Base-by-base conservation (phyloP, 768 basidiomycete genomes). In the Boletus pseudopeckii region DNA sequence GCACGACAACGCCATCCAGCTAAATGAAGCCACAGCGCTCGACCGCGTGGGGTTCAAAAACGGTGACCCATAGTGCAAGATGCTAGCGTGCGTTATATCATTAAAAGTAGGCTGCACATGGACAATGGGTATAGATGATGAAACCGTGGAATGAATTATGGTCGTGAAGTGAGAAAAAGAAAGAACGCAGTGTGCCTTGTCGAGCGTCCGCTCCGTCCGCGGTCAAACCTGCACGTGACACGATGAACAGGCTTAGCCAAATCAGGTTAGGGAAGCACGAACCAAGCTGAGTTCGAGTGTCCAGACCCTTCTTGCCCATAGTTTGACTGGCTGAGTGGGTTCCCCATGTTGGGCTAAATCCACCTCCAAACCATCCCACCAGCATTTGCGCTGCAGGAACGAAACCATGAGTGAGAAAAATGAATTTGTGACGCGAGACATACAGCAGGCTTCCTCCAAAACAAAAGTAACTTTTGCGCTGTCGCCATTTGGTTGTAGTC, bases 371-470 rank as follows among this genome's bases (percentile, higher is more conserved):
- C 96, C 96, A 63, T 99, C 97, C 97, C 97, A 99, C 97, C 97
- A 99, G 73, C 96, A 98, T 76, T 99, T 98, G 39, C 97, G 80
- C 95, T 98, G 59, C 14, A 32, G n/a, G 34, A 48, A 20, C 3
- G 30, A 30, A n/a, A 28, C 17, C 20, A 30, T 42, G 36, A 46
- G 34, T 50, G 37, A 54, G 32, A 43, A 20, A 30, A 15, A 28
- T n/a, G 15, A 17, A 22, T 7, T 14, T 2, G 15, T 24, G 28
- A 38, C 15, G 39, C 50, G 38, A 37, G 22, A 83, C 93, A 61
- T 72, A 97, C 96, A n/a, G 97, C 97, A 41, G 97, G 97, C 71
- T 99, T 99, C 69, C 97, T 80, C 97, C 97, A 99, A 79, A 99
- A 99, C 38, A 99, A 69, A 37, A 99, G 74, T 41, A 99, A 76